Conservation (phyloP, 2,329 filamentous ascomycete species). For the Mycocentrospora acerina region DNA sequence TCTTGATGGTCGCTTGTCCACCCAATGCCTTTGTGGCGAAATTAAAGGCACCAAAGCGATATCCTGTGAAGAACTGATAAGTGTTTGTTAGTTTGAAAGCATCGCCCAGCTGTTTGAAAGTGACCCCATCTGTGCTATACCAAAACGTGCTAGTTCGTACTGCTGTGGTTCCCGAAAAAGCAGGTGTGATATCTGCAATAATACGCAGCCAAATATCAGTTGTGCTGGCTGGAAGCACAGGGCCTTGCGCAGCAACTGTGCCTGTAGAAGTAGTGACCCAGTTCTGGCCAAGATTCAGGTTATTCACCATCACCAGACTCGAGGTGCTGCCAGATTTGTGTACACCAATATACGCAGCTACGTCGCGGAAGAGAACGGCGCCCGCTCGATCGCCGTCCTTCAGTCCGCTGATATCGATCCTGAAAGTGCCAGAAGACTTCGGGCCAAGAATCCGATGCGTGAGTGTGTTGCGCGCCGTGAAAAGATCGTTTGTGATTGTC, state of each 20-base stretch:
- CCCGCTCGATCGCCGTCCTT: slow-evolving; percentile 55
- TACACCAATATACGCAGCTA: slow-evolving; percentile 56
- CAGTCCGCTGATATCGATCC: slow-evolving; percentile 53
- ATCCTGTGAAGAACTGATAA: slow-evolving; percentile 44
- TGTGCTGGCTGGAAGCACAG: slow-evolving; percentile 10
- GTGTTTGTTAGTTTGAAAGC: slow-evolving; percentile 37
- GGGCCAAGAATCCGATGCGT: slow-evolving; percentile 47
- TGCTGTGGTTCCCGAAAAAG: slow-evolving; percentile 23
- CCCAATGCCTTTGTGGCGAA: slow-evolving; percentile 40
- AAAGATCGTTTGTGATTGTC: slow-evolving; percentile 55
- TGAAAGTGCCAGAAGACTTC: slow-evolving; percentile 51
- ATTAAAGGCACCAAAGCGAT: slow-evolving; percentile 43
- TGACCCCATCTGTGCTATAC: slow-evolving; percentile 41
- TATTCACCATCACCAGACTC: slow-evolving; percentile 40
- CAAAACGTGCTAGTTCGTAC: slow-evolving; percentile 34
- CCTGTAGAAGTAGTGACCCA: slow-evolving; percentile 39
- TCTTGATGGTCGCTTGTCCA: slow-evolving; percentile 30
- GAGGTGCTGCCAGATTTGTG: slow-evolving; percentile 42
- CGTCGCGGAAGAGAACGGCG: slow-evolving; percentile 56
- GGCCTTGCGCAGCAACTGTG: slow-evolving; percentile 27
- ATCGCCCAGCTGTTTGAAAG: slow-evolving; percentile 33
- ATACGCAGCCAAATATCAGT: slow-evolving; percentile 37
- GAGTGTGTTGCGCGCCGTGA: slow-evolving; percentile 46
- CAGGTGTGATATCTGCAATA: slow-evolving; percentile 40
- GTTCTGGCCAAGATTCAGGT: slow-evolving; percentile 42